phyloP scores from a whole-genome alignment of 257 asterid genomes.

The Nicotiana paniculata region DNA sequence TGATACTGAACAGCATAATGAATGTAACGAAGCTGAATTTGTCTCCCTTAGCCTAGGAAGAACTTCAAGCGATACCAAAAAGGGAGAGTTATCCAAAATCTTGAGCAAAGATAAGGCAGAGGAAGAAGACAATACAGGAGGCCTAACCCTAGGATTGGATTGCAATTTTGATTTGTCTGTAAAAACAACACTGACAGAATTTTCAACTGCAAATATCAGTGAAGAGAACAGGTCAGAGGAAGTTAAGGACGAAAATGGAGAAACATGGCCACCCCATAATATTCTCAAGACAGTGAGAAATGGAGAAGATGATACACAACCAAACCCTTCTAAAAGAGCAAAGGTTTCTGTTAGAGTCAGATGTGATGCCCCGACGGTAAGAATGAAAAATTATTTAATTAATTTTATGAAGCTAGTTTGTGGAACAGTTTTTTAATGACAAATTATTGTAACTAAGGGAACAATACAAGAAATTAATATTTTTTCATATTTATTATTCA shows the following conservation, averaged over 20 bases:
- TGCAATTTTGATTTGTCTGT: constrained; percentile 37
- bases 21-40: constrained; percentile 24
- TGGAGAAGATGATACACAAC: constrained; percentile 58
- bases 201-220: constrained; percentile 35
- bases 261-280: constrained; percentile 38
- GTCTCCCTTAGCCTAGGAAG: constrained; percentile 67
- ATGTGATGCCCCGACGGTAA: constrained; percentile 89
- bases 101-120: constrained; percentile 13
- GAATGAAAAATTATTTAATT: not conserved
- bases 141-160: constrained; percentile 56
- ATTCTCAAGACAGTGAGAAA: constrained; percentile 36
- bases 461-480: not conserved
- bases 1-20: not conserved
- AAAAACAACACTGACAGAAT: not conserved
- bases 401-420: not conserved
- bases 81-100: constrained; percentile 20
- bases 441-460: not conserved
- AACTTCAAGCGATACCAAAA: constrained; percentile 37
- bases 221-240: constrained; percentile 53
- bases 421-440: not conserved
- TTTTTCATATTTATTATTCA: not conserved
- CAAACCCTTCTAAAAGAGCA: constrained; percentile 77
- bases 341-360: constrained; percentile 92
- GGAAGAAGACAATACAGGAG: constrained; percentile 19
- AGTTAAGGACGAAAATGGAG: constrained; percentile 36